Percentiles rank a stretch among this genome's conserved stretches.
phyloP scores from a whole-genome alignment of 1,139 yeast genomes.

The Taphrina flavorubra region DNA sequence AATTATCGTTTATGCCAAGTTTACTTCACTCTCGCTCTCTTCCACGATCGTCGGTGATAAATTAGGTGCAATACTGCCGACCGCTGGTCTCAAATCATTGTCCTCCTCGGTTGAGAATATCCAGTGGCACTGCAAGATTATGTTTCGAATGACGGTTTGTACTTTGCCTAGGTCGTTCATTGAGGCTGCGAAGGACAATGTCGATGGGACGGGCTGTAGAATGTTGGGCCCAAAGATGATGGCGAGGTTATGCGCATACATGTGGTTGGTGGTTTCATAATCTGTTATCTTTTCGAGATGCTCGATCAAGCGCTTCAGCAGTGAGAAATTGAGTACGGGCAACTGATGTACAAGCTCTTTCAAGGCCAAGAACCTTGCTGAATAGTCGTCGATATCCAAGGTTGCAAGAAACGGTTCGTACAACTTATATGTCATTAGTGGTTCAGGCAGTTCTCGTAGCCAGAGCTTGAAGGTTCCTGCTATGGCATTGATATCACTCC shows the following conservation, averaged over 20 bases:
- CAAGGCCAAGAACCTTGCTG: constrained; percentile 55
- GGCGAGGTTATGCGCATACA: constrained; percentile 78
- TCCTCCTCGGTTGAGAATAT: constrained; percentile 34
- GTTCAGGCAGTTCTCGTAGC: constrained; percentile 87
- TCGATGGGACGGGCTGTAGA: constrained; percentile 50
- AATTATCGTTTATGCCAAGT: neutral
- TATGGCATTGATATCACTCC: constrained; percentile 83
- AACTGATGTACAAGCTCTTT: constrained; percentile 57
- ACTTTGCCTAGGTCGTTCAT: constrained; percentile 40
- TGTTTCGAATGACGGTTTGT: constrained; percentile 36
- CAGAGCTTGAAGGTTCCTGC: constrained; percentile 89
- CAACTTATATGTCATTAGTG: constrained; percentile 69
- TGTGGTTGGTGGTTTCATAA: constrained; percentile 70
- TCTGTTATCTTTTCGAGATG: constrained; percentile 65
- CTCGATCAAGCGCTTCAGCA: constrained; percentile 67
- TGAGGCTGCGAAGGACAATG: constrained; percentile 28
- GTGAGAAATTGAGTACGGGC: constrained; percentile 70
- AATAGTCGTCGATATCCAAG: constrained; percentile 44
- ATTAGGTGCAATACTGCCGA: neutral
- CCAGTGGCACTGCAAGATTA: constrained; percentile 41
- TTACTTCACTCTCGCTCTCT: neutral
- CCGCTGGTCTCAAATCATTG: neutral
- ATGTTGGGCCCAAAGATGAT: constrained; percentile 95
- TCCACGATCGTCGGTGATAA: neutral
- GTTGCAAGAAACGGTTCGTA: constrained; percentile 58